Percentiles rank a stretch among this genome's conserved stretches.
phyloP scores from a whole-genome alignment of 495 filamentous ascomycete species.

The Sporormia fimetaria region DNA sequence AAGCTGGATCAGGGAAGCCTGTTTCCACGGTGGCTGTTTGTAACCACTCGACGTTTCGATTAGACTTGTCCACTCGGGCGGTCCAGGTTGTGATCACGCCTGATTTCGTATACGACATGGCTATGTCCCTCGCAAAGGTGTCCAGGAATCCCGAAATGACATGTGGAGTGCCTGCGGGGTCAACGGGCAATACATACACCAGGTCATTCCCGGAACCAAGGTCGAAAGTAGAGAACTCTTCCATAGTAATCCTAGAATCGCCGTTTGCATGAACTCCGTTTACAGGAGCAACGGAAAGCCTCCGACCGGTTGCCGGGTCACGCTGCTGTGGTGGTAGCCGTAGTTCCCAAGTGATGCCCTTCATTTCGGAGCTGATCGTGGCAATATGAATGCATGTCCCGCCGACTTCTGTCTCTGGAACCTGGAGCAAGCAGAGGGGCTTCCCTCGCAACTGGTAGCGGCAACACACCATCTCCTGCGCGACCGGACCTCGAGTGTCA shows the following conservation, averaged over 20 bases:
- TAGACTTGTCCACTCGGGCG: constrained; percentile 53
- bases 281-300: constrained; percentile 17
- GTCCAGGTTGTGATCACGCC: constrained; percentile 80
- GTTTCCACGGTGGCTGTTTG: constrained; percentile 76
- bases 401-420: constrained; percentile 52
- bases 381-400: constrained; percentile 52
- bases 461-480: constrained; percentile 45
- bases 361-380: constrained; percentile 69
- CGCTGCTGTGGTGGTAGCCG: constrained; percentile 35
- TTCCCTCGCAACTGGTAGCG: constrained; percentile 56
- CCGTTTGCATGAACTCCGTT: constrained; percentile 29
- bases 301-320: constrained; percentile 20
- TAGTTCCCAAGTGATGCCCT: constrained; percentile 79
- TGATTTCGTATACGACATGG: constrained; percentile 68
- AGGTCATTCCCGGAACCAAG: constrained; percentile 63
- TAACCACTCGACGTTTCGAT: constrained; percentile 62
- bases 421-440: constrained; percentile 67
- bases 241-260: constrained; percentile 35
- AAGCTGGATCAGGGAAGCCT: constrained; percentile 55
- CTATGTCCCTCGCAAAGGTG: constrained; percentile 77
- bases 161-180: constrained; percentile 67
- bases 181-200: constrained; percentile 75
- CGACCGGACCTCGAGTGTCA: constrained; percentile 53
- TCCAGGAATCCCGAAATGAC: constrained; percentile 73
- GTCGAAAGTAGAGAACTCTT: constrained; percentile 60